Evolutionary conservation across 345 rosid genomes (phyloP).

Genomic region (Erysimum cheiranthoides): DNA sequence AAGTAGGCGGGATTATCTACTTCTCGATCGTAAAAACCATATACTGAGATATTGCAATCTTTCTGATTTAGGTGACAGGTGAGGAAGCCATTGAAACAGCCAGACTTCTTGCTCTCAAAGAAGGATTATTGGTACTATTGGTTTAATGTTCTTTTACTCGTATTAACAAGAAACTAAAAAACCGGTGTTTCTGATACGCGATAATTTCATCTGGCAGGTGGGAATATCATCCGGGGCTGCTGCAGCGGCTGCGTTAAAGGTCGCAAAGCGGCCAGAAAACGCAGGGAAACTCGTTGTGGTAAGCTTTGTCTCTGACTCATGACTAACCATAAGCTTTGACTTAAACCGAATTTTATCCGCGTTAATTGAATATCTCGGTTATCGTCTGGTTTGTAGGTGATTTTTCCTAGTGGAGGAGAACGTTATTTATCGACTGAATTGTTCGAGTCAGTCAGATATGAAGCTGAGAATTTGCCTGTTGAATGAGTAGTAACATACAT

Average conservation of each 20-base stretch:
- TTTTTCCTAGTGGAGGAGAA: slow-evolving; percentile 78
- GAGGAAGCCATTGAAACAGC: slow-evolving; percentile 62
- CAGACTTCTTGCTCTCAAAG: slow-evolving; percentile 59
- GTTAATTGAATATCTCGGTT: neutral
- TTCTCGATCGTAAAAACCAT: neutral
- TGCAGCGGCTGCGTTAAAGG: slow-evolving; percentile 61
- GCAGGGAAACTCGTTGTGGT: slow-evolving; percentile 64
- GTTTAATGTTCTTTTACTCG: neutral
- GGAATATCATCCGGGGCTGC: slow-evolving; percentile 80
- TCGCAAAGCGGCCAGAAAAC: slow-evolving; percentile 65
- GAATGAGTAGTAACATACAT: slow-evolving; percentile 17
- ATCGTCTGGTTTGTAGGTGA: slow-evolving; percentile 49
- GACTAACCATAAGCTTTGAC: neutral
- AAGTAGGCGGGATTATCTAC: slow-evolving; percentile 31
- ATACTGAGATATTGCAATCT: neutral
- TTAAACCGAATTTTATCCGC: neutral
- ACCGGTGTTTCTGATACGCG: neutral
- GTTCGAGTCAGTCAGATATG: slow-evolving; percentile 59
- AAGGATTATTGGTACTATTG: slow-evolving; percentile 57
- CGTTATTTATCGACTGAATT: slow-evolving; percentile 67
- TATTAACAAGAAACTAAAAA: neutral
- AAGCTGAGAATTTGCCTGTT: slow-evolving; percentile 59
- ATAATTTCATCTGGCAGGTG: slow-evolving; percentile 43
- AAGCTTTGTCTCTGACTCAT: neutral
- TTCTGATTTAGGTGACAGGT: slow-evolving; percentile 51